Evolutionary conservation across 768 basidiomycete genomes (phyloP).

Genomic region (Lactarius sp.): DNA sequence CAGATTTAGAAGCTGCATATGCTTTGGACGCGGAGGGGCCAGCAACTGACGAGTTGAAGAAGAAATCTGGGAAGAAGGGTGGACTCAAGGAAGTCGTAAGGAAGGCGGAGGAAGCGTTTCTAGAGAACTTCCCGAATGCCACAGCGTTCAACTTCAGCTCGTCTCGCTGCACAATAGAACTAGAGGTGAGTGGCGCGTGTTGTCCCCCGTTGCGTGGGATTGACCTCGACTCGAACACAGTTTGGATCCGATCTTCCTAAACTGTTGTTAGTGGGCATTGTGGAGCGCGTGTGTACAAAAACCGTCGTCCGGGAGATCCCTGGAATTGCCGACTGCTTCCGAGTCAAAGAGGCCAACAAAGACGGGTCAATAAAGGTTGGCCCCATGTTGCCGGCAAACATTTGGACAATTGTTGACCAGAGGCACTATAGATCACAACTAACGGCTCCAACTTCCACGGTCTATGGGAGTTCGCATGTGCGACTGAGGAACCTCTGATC

Average conservation of each 20-base stretch:
- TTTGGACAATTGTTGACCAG: background rate
- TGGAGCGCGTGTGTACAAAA: constrained; percentile 80
- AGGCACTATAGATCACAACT: constrained; percentile 55
- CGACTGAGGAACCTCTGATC: constrained; percentile 45
- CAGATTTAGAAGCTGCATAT: constrained; percentile 57
- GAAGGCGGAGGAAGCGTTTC: constrained; percentile 48
- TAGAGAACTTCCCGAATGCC: constrained; percentile 55
- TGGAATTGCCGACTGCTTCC: constrained; percentile 85
- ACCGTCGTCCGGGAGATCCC: constrained; percentile 88
- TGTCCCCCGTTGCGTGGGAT: background rate
- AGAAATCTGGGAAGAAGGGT: constrained; percentile 31
- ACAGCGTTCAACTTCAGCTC: constrained; percentile 69
- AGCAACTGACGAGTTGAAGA: constrained; percentile 35
- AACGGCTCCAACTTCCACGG: constrained; percentile 93
- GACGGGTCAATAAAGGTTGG: constrained; percentile 49
- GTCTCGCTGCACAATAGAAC: constrained; percentile 65
- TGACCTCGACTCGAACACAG: constrained; percentile 38
- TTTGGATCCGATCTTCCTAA: constrained; percentile 88
- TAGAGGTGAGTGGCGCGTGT: constrained; percentile 57
- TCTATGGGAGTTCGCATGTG: constrained; percentile 69
- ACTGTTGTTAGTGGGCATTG: constrained; percentile 86
- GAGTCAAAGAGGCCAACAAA: constrained; percentile 54
- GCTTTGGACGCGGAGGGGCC: constrained; percentile 38
- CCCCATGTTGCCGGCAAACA: constrained; percentile 6
- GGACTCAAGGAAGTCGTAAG: constrained; percentile 40